phyloP scores from a whole-genome alignment of 2,329 filamentous ascomycete genomes.

The Coniochaeta sp. region DNA sequence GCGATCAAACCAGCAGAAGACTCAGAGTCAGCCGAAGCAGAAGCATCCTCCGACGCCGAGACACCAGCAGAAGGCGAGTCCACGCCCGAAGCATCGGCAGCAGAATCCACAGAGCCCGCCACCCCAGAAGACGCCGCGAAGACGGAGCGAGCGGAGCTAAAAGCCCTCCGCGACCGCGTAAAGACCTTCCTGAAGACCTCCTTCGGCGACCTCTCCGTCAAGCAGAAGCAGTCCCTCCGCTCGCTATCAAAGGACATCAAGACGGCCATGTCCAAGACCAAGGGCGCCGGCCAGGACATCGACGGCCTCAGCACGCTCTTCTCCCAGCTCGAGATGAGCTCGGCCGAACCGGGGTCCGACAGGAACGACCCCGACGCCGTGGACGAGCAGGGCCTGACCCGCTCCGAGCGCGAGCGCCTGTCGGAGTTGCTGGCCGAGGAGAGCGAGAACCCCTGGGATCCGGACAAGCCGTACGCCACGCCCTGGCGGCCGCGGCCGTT shows the following conservation, averaged over 20 bases:
- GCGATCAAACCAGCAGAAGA: slow-evolving; percentile 12
- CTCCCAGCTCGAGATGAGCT: background rate
- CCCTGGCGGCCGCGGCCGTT: slow-evolving; percentile 83
- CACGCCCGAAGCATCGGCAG: slow-evolving; percentile 10
- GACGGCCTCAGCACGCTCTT: slow-evolving; percentile 46
- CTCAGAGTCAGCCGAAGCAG: slow-evolving; percentile 10
- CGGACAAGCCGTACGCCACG: slow-evolving; percentile 75
- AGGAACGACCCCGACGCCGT: slow-evolving; percentile 4
- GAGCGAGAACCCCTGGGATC: slow-evolving; percentile 69
- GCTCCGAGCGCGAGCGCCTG: slow-evolving; percentile 46
- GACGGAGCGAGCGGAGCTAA: slow-evolving; percentile 27
- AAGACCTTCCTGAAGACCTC: slow-evolving; percentile 15
- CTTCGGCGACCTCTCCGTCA: slow-evolving; percentile 47
- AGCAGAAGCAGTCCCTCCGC: slow-evolving; percentile 69
- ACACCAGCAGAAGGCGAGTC: slow-evolving; percentile 9
- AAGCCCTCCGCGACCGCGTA: slow-evolving; percentile 40
- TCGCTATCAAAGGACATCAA: slow-evolving; percentile 61
- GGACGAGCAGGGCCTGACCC: slow-evolving; percentile 31
- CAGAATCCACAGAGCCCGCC: slow-evolving; percentile 10
- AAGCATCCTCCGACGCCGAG: slow-evolving; percentile 2
- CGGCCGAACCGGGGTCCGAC: background rate
- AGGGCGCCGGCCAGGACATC: slow-evolving; percentile 27
- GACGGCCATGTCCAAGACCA: slow-evolving; percentile 46
- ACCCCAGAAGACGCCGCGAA: background rate
- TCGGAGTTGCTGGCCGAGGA: slow-evolving; percentile 52